Evolutionary conservation across 768 basidiomycete genomes (phyloP), one percentile per base, ranked within the genome.

Genomic region (Suillus occidentalis): DNA sequence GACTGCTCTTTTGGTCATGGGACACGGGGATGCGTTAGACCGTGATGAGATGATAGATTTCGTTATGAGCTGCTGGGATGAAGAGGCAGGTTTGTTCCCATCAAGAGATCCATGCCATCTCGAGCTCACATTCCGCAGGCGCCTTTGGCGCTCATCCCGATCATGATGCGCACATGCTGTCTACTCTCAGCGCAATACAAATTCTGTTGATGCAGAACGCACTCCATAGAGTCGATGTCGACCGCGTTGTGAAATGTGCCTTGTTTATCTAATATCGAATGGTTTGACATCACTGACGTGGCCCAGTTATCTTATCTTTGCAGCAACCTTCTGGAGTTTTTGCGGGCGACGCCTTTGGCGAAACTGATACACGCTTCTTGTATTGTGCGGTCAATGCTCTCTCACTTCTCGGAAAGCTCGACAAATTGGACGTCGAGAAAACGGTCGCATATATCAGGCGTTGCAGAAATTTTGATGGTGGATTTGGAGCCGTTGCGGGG

Each of bases 31-130:
- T 58, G 94, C 94, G 0, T 80, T 99, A 60, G 85, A 91, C 69
- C 79, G 89, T 47, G 87, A 94, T 31, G 94, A 94, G 67, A 92
- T 92, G 84, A 85, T 99, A 37, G 83, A 83, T 3, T 99, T 92
- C 74, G 94, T 98, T 60, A 85, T 95, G 88, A 89, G 88, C 69
- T 99, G 97, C 75, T 99, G 95, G 95, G 91, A 97, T 71, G 90
- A 95, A 13, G 87, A 93, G 77, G 86, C 87, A 79, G 96, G 95
- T 76, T 53, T 50, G 74, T 74, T 65, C 53, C 52, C n/a, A 42
- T 34, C 52, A 18, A 25, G 60, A 2, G 10, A 52, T 50, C 39
- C 12, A 31, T 71, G 63, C 67, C 58, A 58, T 28, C 34, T 60
- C 3, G 6, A 49, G 37, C 65, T 45, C 37, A 45, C 47, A 42